phyloP scores from a whole-genome alignment of 1,284 basidiomycete genomes.

The Pseudozyma thailandica region DNA sequence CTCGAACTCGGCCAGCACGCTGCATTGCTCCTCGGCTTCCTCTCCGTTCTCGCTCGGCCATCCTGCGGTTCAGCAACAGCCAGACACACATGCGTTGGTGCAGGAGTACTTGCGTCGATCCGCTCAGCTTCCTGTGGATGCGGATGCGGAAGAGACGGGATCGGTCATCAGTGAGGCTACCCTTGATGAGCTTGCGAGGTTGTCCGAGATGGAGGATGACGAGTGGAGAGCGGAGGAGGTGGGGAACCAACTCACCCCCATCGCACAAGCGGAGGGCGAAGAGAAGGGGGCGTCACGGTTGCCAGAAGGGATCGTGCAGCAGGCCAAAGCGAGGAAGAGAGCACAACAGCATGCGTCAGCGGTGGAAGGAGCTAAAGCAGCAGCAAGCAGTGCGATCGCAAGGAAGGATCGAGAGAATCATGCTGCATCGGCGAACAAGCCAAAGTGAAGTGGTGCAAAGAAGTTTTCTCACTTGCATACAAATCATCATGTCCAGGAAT shows the following conservation, averaged over 20 bases:
- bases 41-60: slow-evolving; percentile 39
- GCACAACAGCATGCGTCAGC: slow-evolving; percentile 15
- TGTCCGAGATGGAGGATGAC: slow-evolving; percentile 41
- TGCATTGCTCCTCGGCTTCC: slow-evolving; percentile 38
- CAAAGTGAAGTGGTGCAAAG: background rate
- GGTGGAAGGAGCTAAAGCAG: slow-evolving; percentile 24
- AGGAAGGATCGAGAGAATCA: slow-evolving; percentile 30
- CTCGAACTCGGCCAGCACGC: slow-evolving; percentile 33
- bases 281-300: slow-evolving; percentile 7
- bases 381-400: slow-evolving; percentile 32
- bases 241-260: background rate
- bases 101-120: slow-evolving; percentile 44
- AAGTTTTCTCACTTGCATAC: no score
- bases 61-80: slow-evolving; percentile 20
- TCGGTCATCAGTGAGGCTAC: slow-evolving; percentile 50
- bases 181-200: slow-evolving; percentile 52
- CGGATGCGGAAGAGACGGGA: slow-evolving; percentile 28
- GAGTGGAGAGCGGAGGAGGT: slow-evolving; percentile 7
- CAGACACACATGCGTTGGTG: slow-evolving; percentile 40
- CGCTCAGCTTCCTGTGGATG: slow-evolving; percentile 17
- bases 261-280: no score
- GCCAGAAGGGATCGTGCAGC: slow-evolving; percentile 24
- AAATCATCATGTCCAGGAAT: no score
- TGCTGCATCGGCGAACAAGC: background rate
- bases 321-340: slow-evolving; percentile 20